Percentiles rank a stretch among this genome's conserved stretches.
phyloP scores from a whole-genome alignment of 352 stramenopile species.

The Pythium volutum region DNA sequence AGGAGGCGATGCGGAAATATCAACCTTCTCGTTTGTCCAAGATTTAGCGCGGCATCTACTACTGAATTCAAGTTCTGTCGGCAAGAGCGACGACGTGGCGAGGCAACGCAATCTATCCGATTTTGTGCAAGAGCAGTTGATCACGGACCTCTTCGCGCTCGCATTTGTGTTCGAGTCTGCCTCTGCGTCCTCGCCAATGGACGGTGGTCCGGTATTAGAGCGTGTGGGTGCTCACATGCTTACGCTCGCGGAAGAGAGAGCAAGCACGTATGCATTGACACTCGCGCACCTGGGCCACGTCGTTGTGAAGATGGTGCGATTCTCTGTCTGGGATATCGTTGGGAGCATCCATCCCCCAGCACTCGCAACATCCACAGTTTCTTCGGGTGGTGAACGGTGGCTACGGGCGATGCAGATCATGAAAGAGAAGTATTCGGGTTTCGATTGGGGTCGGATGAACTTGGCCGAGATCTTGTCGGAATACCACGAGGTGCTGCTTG shows the following conservation, averaged over 20 bases:
- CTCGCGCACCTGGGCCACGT: conserved; percentile 60
- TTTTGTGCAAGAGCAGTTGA: conserved; percentile 51
- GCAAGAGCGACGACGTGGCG: neutral
- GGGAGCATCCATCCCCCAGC: conserved; percentile 10
- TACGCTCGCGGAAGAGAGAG: conserved; percentile 43
- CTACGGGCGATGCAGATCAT: conserved; percentile 48
- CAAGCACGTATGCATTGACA: conserved; percentile 36
- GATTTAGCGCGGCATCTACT: conserved; percentile 11
- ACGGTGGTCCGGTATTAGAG: conserved; percentile 5
- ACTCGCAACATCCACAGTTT: neutral
- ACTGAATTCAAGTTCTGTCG: neutral
- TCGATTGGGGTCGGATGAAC: conserved; percentile 64
- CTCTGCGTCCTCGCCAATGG: neutral
- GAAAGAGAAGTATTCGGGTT: conserved; percentile 64
- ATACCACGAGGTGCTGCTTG: conserved; percentile 60
- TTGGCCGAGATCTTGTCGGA: conserved; percentile 53
- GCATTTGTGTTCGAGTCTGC: conserved; percentile 49
- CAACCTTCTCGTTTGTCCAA: conserved; percentile 21
- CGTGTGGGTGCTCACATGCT: conserved; percentile 43
- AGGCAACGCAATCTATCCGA: neutral
- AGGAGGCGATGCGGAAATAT: neutral
- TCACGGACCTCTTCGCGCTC: conserved; percentile 67
- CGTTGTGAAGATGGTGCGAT: conserved; percentile 62
- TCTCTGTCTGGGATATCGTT: conserved; percentile 54
- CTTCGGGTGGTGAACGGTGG: conserved; percentile 24